Evolutionary conservation across 2,329 filamentous ascomycete genomes (phyloP), one percentile per base, ranked within the genome.

Genomic region (Pseudogymnoascus sp.): DNA sequence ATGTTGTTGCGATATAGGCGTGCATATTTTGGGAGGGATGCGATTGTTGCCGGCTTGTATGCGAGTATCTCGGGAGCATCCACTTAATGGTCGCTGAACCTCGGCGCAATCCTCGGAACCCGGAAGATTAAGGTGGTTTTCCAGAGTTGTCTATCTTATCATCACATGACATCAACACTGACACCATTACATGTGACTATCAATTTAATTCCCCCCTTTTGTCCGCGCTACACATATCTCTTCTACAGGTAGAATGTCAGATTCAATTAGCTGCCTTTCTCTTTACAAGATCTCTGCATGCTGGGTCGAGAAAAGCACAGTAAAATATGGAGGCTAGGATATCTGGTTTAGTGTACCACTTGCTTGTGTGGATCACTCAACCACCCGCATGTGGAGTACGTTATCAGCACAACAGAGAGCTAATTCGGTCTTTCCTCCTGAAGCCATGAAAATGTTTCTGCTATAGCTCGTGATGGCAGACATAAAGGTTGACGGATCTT

Each of bases 31-130:
- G 49, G 49, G 49, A 31, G 49, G 49, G 8, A 33, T 55, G 49
- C 28, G 49, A 55, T 55, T 55, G 49, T 55, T 55, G 49, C 49
- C 49, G 49, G 49, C 31, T n/a, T 16, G 49, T 55, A 55, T 55
- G 49, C 49, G 49, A 55, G 49, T 55, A 55, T 55, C 49, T 55
- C 49, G 49, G 49, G 49, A 33, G 25, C 49, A 55, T 55, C 49
- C 49, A 55, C 49, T 33, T 31, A 33, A 55, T 33, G 49, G 28
- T 31, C 49, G 23, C n/a, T 55, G 49, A 18, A 55, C 49, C 49
- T 55, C 49, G 49, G 49, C 49, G 49, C 49, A 33, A 55, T 21
- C n/a, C 25, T 55, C 49, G 49, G 49, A 33, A 14, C 49, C 49
- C 28, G 49, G 49, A 18, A 55, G 49, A 33, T 55, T 18, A 55